Evolutionary conservation across 2,329 filamentous ascomycete species (phyloP), one percentile per base, ranked within the genome.

Genomic region (Fusarium miscanthi): DNA sequence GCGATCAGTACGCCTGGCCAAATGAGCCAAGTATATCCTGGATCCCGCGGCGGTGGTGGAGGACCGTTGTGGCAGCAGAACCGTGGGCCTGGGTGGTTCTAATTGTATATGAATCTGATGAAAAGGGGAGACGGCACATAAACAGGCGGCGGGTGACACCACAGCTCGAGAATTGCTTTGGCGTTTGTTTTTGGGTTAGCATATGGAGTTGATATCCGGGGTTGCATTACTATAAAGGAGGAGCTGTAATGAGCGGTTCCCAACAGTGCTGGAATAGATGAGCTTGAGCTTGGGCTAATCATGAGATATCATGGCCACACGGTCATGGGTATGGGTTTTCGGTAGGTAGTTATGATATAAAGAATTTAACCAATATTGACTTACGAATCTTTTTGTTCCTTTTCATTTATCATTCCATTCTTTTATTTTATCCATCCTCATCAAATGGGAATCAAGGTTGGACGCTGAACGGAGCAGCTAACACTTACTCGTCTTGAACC

Each of bases 51-150:
- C 33, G 70, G 71, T 10, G 80, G 80, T 5, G 78, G 82, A 30
- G 78, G 85, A 45, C 85, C 86, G 9, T 78, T 88, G 41, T 88
- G 87, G 87, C 86, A 88, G 78, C 87, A 88, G 79, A 87, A 87
- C 57, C 81, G 86, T 63, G 82, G 83, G 60, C 84, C 84, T 68
- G 82, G 81, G 69, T 81, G 86, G 75, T 57, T 88, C 85, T 76
- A 65, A 85, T 85, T 46, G 30, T 56, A 59, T 16, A 72, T 52
- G 62, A 61, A 48, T 59, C 31, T 45, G 51, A 62, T 42, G 31
- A 57, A 66, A 46, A 42, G 42, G 41, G 43, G n/a, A 43, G 59
- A 56, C 27, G 16, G 41, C 43, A 62, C 51, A 65, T 57, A 49
- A 51, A 57, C 31, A 42, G 65, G 53, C 37, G 59, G 48, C 49